phyloP scores from a whole-genome alignment of 495 filamentous ascomycete genomes.

The Cercophora samala region DNA sequence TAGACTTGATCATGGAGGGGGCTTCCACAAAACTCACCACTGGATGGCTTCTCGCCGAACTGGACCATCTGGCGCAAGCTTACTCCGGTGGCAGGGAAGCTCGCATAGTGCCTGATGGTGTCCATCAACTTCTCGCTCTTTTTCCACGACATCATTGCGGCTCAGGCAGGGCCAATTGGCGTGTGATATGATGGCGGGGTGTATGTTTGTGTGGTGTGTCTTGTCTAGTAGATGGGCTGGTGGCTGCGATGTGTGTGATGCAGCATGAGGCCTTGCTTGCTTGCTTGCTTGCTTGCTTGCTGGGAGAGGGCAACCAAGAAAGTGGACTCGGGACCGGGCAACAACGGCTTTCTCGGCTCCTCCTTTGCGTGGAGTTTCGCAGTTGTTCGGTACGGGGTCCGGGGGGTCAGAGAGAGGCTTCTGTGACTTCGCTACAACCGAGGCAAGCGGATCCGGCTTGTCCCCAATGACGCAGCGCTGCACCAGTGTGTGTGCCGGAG shows the following conservation, averaged over 20 bases:
- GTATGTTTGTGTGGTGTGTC: too few relatives aligned
- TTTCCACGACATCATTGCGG: conserved; percentile 77
- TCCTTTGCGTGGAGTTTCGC: conserved; percentile 14
- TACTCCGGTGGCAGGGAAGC: conserved; percentile 94
- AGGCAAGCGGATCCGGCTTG: conserved; percentile 27
- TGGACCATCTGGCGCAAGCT: conserved; percentile 98
- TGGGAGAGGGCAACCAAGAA: background rate
- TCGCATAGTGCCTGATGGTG: conserved; percentile 97
- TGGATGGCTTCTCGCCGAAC: conserved; percentile 87
- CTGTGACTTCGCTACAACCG: conserved; percentile 16
- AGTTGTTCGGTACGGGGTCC: conserved; percentile 14
- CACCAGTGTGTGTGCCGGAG: conserved; percentile 8
- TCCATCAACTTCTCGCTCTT: conserved; percentile 87
- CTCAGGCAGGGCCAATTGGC: conserved; percentile 34
- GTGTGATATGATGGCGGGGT: conserved; percentile 31
- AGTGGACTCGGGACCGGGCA: conserved; percentile 1
- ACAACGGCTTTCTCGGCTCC: conserved; percentile 8
- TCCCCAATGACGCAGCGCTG: conserved; percentile 21
- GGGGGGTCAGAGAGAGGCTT: background rate
- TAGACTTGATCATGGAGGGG: background rate
- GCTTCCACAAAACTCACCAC: conserved; percentile 55
- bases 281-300: too few relatives aligned
- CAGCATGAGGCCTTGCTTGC: conserved; percentile 33
- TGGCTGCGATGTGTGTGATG: conserved; percentile 16
- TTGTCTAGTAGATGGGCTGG: background rate